These are phyloP conservation scores for Hypoxylon sp. DNA, from an alignment of 2,329 filamentous ascomycete genomes.

Conservation along the genomic window DNA sequence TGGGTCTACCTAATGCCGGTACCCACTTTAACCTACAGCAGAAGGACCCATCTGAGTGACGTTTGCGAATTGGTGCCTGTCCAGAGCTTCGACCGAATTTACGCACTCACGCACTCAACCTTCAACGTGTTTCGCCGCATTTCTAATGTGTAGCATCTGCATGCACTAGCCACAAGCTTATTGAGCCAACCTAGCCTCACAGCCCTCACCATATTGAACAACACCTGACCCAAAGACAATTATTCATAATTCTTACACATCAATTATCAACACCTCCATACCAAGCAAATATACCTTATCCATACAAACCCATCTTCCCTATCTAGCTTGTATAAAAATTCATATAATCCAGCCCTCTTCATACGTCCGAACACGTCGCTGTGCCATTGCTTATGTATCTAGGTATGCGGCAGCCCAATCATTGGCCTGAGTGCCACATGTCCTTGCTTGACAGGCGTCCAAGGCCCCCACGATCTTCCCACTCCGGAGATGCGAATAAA, in stretches of 20 bases:
- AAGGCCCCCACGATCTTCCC: background rate
- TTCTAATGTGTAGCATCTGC: constrained; percentile 30
- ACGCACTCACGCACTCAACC: constrained; percentile 1
- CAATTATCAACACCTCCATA: background rate
- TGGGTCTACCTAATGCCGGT: constrained; percentile 37
- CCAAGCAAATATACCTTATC: background rate
- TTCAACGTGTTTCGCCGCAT: constrained; percentile 31
- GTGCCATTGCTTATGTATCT: constrained; percentile 25
- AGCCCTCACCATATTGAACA: too few species aligned
- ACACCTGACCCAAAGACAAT: background rate
- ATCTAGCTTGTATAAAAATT: constrained; percentile 16
- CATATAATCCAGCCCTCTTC: constrained; percentile 9
- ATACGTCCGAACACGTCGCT: constrained; percentile 33
- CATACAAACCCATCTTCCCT: background rate
- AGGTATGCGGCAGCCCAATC: constrained; percentile 28
- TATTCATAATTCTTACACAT: constrained; percentile 4
- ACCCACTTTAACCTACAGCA: constrained; percentile 31
- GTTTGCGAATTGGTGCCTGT: constrained; percentile 53
- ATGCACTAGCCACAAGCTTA: constrained; percentile 18
- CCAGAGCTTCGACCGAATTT: constrained; percentile 35
- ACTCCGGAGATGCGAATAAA: background rate
- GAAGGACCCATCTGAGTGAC: constrained; percentile 46
- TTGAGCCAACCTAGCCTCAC: background rate
- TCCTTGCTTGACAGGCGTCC: constrained; percentile 36
- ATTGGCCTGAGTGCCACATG: constrained; percentile 42